Evolutionary conservation across 1,284 basidiomycete species (phyloP).

Genomic region (Pseudozyma flocculosa): DNA sequence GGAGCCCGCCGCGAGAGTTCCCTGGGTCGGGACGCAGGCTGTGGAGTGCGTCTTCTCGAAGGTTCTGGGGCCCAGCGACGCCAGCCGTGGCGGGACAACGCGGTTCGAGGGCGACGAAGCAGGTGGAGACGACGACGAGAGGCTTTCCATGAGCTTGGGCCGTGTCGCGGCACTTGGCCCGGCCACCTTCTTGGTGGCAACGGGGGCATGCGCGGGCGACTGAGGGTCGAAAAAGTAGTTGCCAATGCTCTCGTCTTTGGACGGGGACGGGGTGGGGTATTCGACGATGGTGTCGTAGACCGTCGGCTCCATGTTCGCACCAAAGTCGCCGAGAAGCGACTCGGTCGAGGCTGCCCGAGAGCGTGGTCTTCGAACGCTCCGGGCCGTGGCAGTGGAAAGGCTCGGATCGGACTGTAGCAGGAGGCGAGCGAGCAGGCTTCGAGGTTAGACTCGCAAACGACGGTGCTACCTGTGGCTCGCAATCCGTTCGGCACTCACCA

Average conservation of each 20-base stretch:
- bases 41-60: slow-evolving; percentile 34
- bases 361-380: background rate
- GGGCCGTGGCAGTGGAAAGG: slow-evolving; percentile 1
- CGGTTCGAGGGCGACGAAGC: slow-evolving; percentile 28
- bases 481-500: too few relatives aligned
- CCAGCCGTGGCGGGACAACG: slow-evolving; percentile 26
- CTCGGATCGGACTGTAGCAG: slow-evolving; percentile 6
- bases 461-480: too few relatives aligned
- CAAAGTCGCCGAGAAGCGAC: background rate
- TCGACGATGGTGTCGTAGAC: slow-evolving; percentile 12
- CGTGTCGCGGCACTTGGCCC: background rate
- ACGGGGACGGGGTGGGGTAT: slow-evolving; percentile 36
- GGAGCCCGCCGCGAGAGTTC: background rate
- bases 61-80: slow-evolving; percentile 19
- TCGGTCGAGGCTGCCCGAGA: background rate
- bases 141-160: slow-evolving; percentile 28
- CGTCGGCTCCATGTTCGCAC: background rate
- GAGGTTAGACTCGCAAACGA: too few relatives aligned
- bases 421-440: background rate
- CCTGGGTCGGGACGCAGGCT: slow-evolving; percentile 19
- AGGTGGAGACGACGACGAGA: slow-evolving; percentile 27
- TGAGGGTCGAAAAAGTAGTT: slow-evolving; percentile 50
- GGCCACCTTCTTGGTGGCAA: slow-evolving; percentile 14
- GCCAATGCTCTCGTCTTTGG: slow-evolving; percentile 31
- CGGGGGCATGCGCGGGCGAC: slow-evolving; percentile 21